Conservation (phyloP, 2,329 filamentous ascomycete genomes). For the Stenocarpella maydis region DNA sequence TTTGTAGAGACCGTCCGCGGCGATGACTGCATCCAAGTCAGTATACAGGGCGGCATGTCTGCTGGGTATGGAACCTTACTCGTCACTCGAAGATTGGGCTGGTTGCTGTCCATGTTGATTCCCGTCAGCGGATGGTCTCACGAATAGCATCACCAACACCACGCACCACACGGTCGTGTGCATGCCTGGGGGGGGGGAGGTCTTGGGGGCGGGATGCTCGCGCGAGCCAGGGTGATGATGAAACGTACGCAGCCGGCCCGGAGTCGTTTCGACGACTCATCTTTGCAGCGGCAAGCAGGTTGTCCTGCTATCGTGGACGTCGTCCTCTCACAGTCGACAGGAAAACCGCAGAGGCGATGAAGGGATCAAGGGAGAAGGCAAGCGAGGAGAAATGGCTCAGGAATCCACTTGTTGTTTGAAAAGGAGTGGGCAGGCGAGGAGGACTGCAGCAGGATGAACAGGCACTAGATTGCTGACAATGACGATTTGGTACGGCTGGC, state of each 20-base stretch:
- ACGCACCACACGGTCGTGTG: slow-evolving; percentile 5
- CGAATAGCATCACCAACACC: slow-evolving; percentile 24
- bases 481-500: slow-evolving; percentile 30
- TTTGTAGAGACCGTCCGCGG: slow-evolving; percentile 97
- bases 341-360: slow-evolving; percentile 2
- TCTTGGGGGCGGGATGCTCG: neutral
- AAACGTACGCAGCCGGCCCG: slow-evolving; percentile 69
- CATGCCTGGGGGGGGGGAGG: slow-evolving; percentile 13
- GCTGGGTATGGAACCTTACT: slow-evolving; percentile 66
- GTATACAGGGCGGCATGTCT: slow-evolving; percentile 40
- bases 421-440: slow-evolving; percentile 22
- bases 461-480: slow-evolving; percentile 30
- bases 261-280: slow-evolving; percentile 62
- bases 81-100: slow-evolving; percentile 90
- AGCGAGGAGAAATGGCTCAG: slow-evolving; percentile 17
- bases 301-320: slow-evolving; percentile 35
- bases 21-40: slow-evolving; percentile 78
- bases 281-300: slow-evolving; percentile 49
- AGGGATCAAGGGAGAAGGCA: slow-evolving; percentile 4
- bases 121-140: slow-evolving; percentile 22
- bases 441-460: slow-evolving; percentile 12
- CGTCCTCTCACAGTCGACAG: slow-evolving; percentile 32
- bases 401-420: slow-evolving; percentile 5
- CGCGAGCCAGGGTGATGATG: slow-evolving; percentile 30
- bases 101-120: slow-evolving; percentile 53